Base-by-base conservation (phyloP, 768 basidiomycete species). In the Lactarius sp. region DNA sequence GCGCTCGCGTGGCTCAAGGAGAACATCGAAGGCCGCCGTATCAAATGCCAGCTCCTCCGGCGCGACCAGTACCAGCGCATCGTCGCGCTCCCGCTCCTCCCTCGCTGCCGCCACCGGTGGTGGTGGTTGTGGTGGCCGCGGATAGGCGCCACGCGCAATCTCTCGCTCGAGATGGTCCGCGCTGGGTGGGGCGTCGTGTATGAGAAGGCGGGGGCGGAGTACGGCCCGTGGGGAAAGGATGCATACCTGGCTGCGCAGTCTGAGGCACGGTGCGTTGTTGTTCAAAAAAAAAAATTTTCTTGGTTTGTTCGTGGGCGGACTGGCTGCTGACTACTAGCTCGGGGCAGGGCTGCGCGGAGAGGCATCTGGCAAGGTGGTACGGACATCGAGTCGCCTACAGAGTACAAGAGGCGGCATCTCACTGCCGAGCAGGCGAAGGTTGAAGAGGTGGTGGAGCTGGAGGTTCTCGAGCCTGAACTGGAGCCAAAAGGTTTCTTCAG, bases 21-120 rank as follows among this genome's bases (percentile, higher is more conserved):
- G 7, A 75, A 75, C 12, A 76, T 92, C 18, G 75, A 79, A 1
- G 83, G 86, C 0, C 83, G 81, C 66, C 78, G 73, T 0, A 77
- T 97, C 1, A 85, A 83, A 56, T 89, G 90, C 67, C 89, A 92
- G 67, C 71, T 94, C 8, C 65, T 90, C 47, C 78, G 82, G 7
- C 84, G 83, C 51, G 95, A 98, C 71, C 94, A 94, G 68, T 97
- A 96, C 72, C 77, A 78, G 4, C 87, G 95, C 18, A 80, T 92
- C 20, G 95, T 94, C 5, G 83, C 87, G 4, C 77, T 85, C 10
- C 86, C 88, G 4, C 75, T 83, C 66, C 70, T 82, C 33, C 70
- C 81, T n/a, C 80, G 83, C 7, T 71, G 79, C 41, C 70, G 88
- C 6, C n/a, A n/a, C n/a, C n/a, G n/a, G n/a, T 88, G 8, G 88